Evolutionary conservation across 306 rosid species (phyloP), one percentile per base, ranked within the genome.

Genomic region (Cyclanthera cordifolia): DNA sequence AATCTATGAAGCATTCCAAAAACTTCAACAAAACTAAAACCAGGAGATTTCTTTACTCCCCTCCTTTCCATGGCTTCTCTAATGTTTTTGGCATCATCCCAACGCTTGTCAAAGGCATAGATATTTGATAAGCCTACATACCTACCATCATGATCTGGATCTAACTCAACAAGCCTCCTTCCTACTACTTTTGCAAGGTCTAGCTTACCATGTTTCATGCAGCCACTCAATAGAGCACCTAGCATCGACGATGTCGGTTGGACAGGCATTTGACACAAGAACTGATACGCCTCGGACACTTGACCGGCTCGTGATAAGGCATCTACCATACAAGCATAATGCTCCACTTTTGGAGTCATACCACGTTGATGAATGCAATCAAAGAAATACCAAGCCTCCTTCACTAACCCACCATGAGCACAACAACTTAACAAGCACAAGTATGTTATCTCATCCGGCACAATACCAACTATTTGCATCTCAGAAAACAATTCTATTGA

Each of bases 251-350:
- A 74, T 0, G 91, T 85, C 51, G 96, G 89, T 72, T 87, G 79
- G 39, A 53, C 37, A 5, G 88, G 84, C 86, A 85, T 90, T 80
- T 72, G 80, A 79, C 84, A 77, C 53, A 90, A 67, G 75, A 90
- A 85, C 57, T 69, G 77, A 78, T 85, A 84, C 4, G 95, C 89
- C 71, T 79, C 78, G 46, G 53, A 68, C 71, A 87, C 73, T 28
- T 77, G 89, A 60, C 91, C 89, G 8, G 91, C 86, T 66, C 88
- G 88, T 17, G 90, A 85, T 75, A 90, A 75, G 55, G 67, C 91
- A 75, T 90, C 95, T 72, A 81, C 95, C 95, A 90, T 76, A 79
- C 91, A 85, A 74, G 95, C 95, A 76, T 52, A 90, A 59, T 90
- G 91, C 72, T 90, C 91, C 10, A 55, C 75, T 75, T 76, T 77